A percentile compares a stretch with the other conserved stretches of the same genome.
phyloP scores from a whole-genome alignment of 495 filamentous ascomycete genomes.

The Penicillium riverlandense region DNA sequence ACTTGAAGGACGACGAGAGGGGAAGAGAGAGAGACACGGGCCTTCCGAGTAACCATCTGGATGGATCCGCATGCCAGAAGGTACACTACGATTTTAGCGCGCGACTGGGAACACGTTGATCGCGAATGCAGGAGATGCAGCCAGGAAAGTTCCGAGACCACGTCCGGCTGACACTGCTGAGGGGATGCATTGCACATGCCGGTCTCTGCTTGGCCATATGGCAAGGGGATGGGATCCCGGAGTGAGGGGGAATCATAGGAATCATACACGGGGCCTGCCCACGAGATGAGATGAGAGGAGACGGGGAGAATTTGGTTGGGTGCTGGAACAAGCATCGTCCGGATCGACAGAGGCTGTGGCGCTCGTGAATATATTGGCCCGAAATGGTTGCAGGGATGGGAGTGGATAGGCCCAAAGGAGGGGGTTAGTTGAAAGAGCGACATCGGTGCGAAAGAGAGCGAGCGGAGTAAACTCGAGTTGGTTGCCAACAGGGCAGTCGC shows the following conservation, averaged over 20 bases:
- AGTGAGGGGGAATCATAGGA: slow-evolving; percentile 5
- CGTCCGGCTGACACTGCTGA: slow-evolving; percentile 14
- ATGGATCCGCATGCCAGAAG: slow-evolving; percentile 21
- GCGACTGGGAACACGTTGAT: too few species aligned
- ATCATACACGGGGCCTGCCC: background rate
- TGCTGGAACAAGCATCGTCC: too few species aligned
- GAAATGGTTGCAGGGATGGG: too few species aligned
- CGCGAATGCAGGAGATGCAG: background rate
- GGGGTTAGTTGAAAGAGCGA: too few species aligned
- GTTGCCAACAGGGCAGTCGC: too few species aligned
- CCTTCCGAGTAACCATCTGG: background rate
- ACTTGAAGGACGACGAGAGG: slow-evolving; percentile 12
- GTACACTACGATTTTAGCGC: background rate
- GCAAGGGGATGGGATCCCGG: slow-evolving; percentile 1
- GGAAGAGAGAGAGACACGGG: background rate
- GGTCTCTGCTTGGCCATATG: slow-evolving; percentile 8
- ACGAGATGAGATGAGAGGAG: background rate
- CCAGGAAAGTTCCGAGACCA: slow-evolving; percentile 5
- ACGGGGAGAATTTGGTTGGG: slow-evolving; percentile 1
- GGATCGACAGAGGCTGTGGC: too few species aligned
- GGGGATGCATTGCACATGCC: too few species aligned
- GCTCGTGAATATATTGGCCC: too few species aligned
- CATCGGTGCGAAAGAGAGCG: too few species aligned
- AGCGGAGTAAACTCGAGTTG: too few species aligned
- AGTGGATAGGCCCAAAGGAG: too few species aligned